Evolutionary conservation across 2,329 filamentous ascomycete genomes (phyloP), one percentile per base, ranked within the genome.

Genomic region (Coccinonectria pachysandricola): DNA sequence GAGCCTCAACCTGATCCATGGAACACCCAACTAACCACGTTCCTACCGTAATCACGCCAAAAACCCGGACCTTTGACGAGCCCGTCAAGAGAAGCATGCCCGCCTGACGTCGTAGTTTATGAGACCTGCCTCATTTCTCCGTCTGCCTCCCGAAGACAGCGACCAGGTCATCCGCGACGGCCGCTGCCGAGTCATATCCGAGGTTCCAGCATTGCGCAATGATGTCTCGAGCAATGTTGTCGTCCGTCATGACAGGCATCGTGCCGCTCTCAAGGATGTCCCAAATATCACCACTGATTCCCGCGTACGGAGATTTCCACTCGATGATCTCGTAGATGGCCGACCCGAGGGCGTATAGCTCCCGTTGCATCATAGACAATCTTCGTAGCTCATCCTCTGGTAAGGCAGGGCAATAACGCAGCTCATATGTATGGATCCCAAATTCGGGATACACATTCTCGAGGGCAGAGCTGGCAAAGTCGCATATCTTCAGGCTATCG

Each of bases 291-390:
- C 28, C 18, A 12, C 23, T 30, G 6, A 22, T 22, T 6, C 16
- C 28, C 15, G 23, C 23, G 17, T 30, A 30, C 8, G 23, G 28
- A 15, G 17, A 26, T 22, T 30, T 26, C 28, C 23, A 30, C 23
- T 8, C 19, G 19, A 19, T 30, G 12, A 30, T 26, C 23, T 26
- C 23, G 11, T 25, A 30, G 23, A 30, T 13, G 19, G 18, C 28
- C n/a, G 23, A 30, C 23, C 28, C 23, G 5, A 30, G 28, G 28
- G 23, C 23, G 15, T 30, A 30, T 9, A 30, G 23, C 23, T 30
- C 28, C 23, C 23, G 23, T 22, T 26, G 28, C 23, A 26, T 26
- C 19, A 21, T 26, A 12, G 28, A 18, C 12, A 25, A 25, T 26
- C 4, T 26, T 18, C 10, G 6, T 23, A 30, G 13, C 15, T 30